Conservation (phyloP, 2,329 filamentous ascomycete species). For the Alternaria arbusti region DNA sequence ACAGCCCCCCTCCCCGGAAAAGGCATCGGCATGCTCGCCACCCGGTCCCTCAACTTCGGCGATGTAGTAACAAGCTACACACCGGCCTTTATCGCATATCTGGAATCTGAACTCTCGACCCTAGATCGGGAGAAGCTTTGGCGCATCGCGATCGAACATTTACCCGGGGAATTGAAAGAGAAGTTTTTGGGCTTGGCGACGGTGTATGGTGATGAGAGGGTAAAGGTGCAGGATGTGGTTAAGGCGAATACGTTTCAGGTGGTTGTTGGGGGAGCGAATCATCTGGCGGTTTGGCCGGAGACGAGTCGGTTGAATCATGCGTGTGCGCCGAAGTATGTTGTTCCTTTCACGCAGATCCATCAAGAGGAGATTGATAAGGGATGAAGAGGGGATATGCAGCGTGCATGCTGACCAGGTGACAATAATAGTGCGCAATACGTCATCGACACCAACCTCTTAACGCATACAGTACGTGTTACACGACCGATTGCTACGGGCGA, state of each 20-base stretch:
- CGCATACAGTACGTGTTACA: slow-evolving; percentile 50
- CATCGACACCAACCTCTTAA: slow-evolving; percentile 43
- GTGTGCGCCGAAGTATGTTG: slow-evolving; percentile 43
- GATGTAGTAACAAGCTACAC: slow-evolving; percentile 40
- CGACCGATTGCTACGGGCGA: slow-evolving; percentile 43
- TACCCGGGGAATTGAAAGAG: slow-evolving; percentile 23
- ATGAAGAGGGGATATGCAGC: neutral
- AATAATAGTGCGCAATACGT: slow-evolving; percentile 51
- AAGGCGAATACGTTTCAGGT: slow-evolving; percentile 47
- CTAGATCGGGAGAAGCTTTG: slow-evolving; percentile 39
- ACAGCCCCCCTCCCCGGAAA: slow-evolving; percentile 33
- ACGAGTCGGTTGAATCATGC: slow-evolving; percentile 52
- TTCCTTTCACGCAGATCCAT: neutral
- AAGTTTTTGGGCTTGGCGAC: slow-evolving; percentile 31
- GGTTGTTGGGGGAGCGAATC: slow-evolving; percentile 31
- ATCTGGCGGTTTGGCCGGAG: slow-evolving; percentile 49
- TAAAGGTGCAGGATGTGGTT: slow-evolving; percentile 42
- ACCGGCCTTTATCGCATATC: slow-evolving; percentile 38
- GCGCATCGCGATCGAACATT: slow-evolving; percentile 30
- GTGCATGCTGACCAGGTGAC: neutral
- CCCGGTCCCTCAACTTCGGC: slow-evolving; percentile 23
- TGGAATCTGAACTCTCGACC: slow-evolving; percentile 36
- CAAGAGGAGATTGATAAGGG: neutral
- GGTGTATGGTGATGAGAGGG: slow-evolving; percentile 34
- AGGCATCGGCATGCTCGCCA: slow-evolving; percentile 42